These are phyloP conservation scores for Vaccinium myrtillus DNA, from an alignment of 148 eudicot species.

Conservation along the genomic window DNA sequence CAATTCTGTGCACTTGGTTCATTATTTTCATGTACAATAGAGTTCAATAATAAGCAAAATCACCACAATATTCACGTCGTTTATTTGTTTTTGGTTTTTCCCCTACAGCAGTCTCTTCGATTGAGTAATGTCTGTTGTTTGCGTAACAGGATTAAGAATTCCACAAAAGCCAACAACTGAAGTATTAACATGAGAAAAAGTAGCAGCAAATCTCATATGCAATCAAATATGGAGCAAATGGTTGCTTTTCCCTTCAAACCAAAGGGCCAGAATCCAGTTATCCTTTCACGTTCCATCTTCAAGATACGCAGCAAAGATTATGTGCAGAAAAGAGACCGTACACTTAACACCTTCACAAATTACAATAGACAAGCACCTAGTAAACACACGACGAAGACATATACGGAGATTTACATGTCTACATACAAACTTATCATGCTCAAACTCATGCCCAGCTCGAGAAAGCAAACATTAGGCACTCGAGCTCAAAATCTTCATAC, in stretches of 20 bases:
- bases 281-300: not conserved
- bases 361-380: not conserved
- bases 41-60: not conserved
- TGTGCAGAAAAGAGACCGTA: not conserved
- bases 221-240: not conserved
- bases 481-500: not conserved
- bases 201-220: not conserved
- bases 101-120: not conserved
- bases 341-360: no score
- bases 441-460: not conserved
- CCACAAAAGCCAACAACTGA: no score
- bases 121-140: not conserved
- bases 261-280: not conserved
- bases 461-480: not conserved
- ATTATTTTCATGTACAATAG: not conserved
- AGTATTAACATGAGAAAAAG: not conserved
- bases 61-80: not conserved
- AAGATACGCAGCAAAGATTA: not conserved
- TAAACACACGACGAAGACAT: not conserved
- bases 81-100: not conserved
- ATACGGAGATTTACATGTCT: not conserved
- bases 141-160: no score
- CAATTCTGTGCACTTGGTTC: not conserved
- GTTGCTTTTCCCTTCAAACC: not conserved
- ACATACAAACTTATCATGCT: not conserved